Percentiles rank a stretch among this genome's conserved stretches.
Conservation (phyloP, 257 asterid genomes). For the Agastache rugosa region DNA sequence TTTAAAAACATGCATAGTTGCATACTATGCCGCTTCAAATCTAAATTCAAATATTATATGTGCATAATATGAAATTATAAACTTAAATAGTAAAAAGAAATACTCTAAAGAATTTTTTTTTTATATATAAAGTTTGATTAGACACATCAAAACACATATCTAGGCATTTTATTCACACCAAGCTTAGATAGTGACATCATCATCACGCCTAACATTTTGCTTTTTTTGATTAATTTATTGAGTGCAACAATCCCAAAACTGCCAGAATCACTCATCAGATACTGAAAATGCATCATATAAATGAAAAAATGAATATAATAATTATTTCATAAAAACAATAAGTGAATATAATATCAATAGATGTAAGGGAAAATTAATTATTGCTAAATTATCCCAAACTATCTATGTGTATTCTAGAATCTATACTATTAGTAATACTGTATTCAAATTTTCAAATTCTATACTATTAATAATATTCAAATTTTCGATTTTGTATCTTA, state of each 20-base stretch:
- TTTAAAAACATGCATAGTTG: background rate
- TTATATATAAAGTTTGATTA: background rate
- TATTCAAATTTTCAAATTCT: no score
- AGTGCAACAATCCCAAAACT: conserved; percentile 14
- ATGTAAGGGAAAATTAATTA: no score
- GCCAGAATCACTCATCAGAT: background rate
- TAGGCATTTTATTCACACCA: conserved; percentile 13
- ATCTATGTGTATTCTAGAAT: no score
- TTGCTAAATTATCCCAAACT: no score
- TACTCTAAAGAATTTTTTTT: background rate
- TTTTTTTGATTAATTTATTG: conserved; percentile 9
- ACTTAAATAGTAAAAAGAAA: no score
- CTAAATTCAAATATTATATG: background rate
- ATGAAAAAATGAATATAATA: no score
- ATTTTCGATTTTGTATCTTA: no score
- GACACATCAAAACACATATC: conserved; percentile 6
- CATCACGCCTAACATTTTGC: conserved; percentile 13
- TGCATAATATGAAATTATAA: no score
- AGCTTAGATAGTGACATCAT: conserved; percentile 16
- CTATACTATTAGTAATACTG: no score
- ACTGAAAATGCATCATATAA: background rate
- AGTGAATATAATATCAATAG: no score
- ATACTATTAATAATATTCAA: no score
- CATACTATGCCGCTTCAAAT: background rate
- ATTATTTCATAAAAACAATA: no score